These are phyloP conservation scores for Trichoderma gamsii DNA, from an alignment of 495 filamentous ascomycete genomes.

Conservation along the genomic window DNA sequence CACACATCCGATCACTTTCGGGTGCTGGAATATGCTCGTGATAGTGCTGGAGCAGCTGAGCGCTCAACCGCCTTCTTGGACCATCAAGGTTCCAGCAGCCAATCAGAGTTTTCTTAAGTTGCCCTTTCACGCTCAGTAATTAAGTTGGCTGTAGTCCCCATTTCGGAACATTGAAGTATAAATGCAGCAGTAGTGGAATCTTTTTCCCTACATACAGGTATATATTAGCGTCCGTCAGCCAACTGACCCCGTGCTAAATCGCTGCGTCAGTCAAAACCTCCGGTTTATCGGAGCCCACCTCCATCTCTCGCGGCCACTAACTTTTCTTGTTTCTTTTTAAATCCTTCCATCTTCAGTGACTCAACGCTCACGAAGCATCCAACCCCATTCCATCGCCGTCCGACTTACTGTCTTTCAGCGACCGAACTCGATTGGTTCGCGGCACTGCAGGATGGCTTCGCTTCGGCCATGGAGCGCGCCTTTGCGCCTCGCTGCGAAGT, in stretches of 20 bases:
- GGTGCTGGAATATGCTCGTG: too few species aligned
- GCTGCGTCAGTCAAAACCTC: slow-evolving; percentile 10
- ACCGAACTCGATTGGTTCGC: background rate
- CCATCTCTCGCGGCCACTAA: background rate
- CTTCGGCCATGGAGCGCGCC: background rate
- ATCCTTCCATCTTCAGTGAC: background rate
- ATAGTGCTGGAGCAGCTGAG: too few species aligned
- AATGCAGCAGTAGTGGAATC: too few species aligned
- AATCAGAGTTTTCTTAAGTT: too few species aligned
- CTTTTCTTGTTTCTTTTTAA: background rate
- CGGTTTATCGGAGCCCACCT: slow-evolving; percentile 12
- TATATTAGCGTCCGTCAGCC: background rate
- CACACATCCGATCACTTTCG: too few species aligned
- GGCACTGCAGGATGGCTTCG: slow-evolving; percentile 4
- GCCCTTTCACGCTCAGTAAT: too few species aligned
- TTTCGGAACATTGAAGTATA: too few species aligned
- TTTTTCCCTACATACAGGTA: too few species aligned
- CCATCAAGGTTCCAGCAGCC: too few species aligned
- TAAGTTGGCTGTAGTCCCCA: too few species aligned
- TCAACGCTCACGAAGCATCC: background rate
- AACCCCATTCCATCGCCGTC: background rate
- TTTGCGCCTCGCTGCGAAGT: slow-evolving; percentile 5
- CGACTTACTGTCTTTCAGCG: background rate
- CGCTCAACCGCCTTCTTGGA: too few species aligned
- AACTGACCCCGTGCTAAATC: background rate